phyloP scores from a whole-genome alignment of 495 filamentous ascomycete genomes.

The Rostrohypoxylon terebratum region DNA sequence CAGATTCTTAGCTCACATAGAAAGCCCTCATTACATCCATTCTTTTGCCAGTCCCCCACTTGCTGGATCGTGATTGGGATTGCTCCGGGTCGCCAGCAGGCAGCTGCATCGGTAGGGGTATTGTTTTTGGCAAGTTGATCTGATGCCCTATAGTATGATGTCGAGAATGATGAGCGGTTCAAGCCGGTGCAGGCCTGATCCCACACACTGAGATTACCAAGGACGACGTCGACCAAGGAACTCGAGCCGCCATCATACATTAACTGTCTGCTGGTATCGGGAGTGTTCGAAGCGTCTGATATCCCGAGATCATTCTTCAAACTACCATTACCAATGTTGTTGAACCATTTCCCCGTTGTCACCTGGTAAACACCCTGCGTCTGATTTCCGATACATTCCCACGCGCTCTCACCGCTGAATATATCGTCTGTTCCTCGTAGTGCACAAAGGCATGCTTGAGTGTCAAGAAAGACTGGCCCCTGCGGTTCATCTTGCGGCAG shows the following conservation, averaged over 20 bases:
- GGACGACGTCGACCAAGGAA: conserved; percentile 25
- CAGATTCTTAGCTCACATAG: conserved; percentile 49
- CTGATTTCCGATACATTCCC: conserved; percentile 57
- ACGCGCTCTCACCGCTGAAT: conserved; percentile 30
- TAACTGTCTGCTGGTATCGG: conserved; percentile 38
- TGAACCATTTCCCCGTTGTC: conserved; percentile 58
- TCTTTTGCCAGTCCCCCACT: conserved; percentile 47
- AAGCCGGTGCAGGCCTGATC: conserved; percentile 51
- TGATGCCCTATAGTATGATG: conserved; percentile 46
- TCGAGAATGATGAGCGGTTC: conserved; percentile 50
- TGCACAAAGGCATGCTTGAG: conserved; percentile 54
- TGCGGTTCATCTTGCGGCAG: conserved; percentile 37
- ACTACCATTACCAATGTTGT: conserved; percentile 31
- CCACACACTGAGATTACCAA: conserved; percentile 38
- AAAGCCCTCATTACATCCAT: conserved; percentile 56
- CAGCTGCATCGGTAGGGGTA: conserved; percentile 44
- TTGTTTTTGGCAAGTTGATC: conserved; percentile 27
- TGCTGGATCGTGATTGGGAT: conserved; percentile 53
- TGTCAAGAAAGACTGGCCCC: conserved; percentile 57
- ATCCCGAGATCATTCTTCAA: conserved; percentile 41
- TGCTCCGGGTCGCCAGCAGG: conserved; percentile 52
- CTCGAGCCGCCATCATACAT: conserved; percentile 29
- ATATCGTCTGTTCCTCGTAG: conserved; percentile 34
- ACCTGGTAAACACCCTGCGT: conserved; percentile 44
- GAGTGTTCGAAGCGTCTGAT: conserved; percentile 45